Percentiles rank a stretch among this genome's conserved stretches.
phyloP scores from a whole-genome alignment of 805 yeast genomes.

The Blastobotrys muscicola region DNA sequence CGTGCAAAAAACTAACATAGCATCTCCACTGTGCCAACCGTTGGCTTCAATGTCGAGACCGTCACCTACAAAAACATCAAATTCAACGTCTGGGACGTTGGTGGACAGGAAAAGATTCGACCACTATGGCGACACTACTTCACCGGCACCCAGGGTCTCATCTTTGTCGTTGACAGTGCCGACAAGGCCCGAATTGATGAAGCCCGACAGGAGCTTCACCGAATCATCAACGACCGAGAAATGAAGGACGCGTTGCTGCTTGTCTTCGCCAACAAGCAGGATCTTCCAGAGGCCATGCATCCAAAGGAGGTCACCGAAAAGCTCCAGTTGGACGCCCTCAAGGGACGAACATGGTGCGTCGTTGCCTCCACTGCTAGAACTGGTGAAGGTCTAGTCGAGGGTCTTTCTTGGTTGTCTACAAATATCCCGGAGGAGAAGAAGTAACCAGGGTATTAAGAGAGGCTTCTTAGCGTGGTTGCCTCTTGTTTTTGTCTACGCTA shows the following conservation, averaged over 20 bases:
- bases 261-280: slow-evolving; percentile 87
- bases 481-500: too few species aligned
- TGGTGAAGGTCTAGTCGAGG: slow-evolving; percentile 85
- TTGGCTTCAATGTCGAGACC: slow-evolving; percentile 87
- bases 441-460: neutral
- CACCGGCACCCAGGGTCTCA: slow-evolving; percentile 85
- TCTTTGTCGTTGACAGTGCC: slow-evolving; percentile 81
- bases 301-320: slow-evolving; percentile 73
- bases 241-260: slow-evolving; percentile 69
- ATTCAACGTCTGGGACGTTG: slow-evolving; percentile 90
- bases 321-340: slow-evolving; percentile 52
- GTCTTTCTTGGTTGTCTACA: slow-evolving; percentile 74
- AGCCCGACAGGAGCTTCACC: slow-evolving; percentile 65
- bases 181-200: slow-evolving; percentile 65
- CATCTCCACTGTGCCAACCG: slow-evolving; percentile 81
- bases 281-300: slow-evolving; percentile 57
- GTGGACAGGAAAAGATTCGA: slow-evolving; percentile 89
- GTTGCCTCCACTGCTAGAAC: slow-evolving; percentile 84
- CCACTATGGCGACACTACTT: slow-evolving; percentile 94
- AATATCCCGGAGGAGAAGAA: slow-evolving; percentile 35
- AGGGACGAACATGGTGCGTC: slow-evolving; percentile 79
- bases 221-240: slow-evolving; percentile 76
- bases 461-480: too few species aligned
- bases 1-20: slow-evolving; percentile 11
- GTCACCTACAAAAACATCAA: slow-evolving; percentile 72